Evolutionary conservation across 345 rosid genomes (phyloP).

Genomic region (Hibiscus trionum): DNA sequence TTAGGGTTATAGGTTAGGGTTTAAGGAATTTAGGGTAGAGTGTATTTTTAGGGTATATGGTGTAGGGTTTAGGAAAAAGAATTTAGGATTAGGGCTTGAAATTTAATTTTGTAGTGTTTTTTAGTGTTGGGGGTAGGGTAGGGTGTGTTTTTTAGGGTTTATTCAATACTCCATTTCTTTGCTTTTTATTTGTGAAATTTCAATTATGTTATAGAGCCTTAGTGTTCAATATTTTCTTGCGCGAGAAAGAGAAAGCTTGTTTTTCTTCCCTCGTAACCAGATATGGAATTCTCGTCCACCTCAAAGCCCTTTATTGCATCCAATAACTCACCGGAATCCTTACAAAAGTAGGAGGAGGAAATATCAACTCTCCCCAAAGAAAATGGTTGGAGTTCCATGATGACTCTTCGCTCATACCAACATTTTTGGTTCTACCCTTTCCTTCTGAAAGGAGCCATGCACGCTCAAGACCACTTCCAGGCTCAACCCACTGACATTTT

Average conservation of each 20-base stretch:
- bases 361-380: conserved; percentile 7
- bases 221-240: background rate
- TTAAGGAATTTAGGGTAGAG: too few species aligned
- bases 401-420: background rate
- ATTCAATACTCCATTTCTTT: too few species aligned
- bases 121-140: too few species aligned
- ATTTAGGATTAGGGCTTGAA: too few species aligned
- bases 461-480: conserved; percentile 5
- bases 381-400: background rate
- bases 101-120: too few species aligned
- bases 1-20: too few species aligned
- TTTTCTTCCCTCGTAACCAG: background rate
- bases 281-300: background rate
- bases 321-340: background rate
- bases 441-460: background rate
- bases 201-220: background rate
- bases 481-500: conserved; percentile 6
- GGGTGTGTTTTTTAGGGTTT: too few species aligned
- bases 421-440: background rate
- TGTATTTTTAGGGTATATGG: too few species aligned
- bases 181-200: too few species aligned
- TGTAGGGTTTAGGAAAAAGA: too few species aligned
- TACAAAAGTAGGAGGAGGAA: background rate
- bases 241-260: too few species aligned
- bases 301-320: background rate